Evolutionary conservation across 768 basidiomycete genomes (phyloP), one percentile per base, ranked within the genome.

Genomic region (Boletus pseudo-olivaceus): DNA sequence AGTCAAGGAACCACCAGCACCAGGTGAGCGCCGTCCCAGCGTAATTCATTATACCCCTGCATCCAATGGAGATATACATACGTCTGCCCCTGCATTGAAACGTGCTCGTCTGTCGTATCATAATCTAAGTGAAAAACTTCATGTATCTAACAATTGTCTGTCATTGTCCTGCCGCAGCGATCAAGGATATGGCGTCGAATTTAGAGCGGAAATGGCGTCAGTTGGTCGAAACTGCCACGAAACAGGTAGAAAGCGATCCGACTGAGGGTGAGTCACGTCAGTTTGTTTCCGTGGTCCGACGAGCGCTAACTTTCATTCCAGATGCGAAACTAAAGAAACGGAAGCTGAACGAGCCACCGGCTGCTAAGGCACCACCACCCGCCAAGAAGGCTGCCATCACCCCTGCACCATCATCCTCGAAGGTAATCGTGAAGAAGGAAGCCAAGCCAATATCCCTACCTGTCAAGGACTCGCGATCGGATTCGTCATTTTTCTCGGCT

Each of bases 151-250:
- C 87, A 66, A 72, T 65, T 53, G 63, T 70, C 73, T 67, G 68
- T 64, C 70, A 65, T 72, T 73, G 71, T 67, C 62, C 64, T 59
- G 60, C 60, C 60, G 71, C 78, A 93, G 90, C 90, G 75, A 82
- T 90, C 86, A 89, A 91, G 85, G 90, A 93, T 76, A 90, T 93
- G 88, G 90, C 90, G 64, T 82, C 82, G 69, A 91, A 90, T 76
- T 78, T 93, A 76, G 89, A 90, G 73, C 82, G 82, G 65, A 84
- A 84, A 76, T 93, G 90, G 91, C 83, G 88, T 54, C 75, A 75
- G 57, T 73, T 89, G 70, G 75, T 87, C 45, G 76, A 73, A 67
- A 74, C 65, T 75, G 82, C 76, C 66, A 72, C 70, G 53, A 81
- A 74, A 76, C 68, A 66, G 62, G 62, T 38, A 62, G 65, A 76